Percentiles rank a stretch among this genome's conserved stretches.
These are phyloP conservation scores for Eudorina sp. DNA, from an alignment of 139 green algal species.

Conservation along the genomic window DNA sequence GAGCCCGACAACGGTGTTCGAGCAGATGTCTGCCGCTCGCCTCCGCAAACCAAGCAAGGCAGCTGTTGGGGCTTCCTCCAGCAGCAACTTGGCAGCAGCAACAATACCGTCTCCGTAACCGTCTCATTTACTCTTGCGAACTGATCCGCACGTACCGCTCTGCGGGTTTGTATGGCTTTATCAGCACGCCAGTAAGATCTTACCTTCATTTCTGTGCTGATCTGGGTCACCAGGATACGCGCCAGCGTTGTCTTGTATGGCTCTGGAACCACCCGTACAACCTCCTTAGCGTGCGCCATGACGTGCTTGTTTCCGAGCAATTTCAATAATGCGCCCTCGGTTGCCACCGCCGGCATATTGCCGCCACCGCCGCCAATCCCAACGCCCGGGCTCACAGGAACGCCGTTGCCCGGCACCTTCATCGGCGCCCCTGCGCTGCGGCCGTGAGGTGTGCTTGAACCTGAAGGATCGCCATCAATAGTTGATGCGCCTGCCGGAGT, in stretches of 20 bases:
- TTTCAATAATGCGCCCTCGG: conserved; percentile 6
- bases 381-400: neutral
- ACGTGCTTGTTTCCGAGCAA: conserved; percentile 36
- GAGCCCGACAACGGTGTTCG: no score
- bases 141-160: no score
- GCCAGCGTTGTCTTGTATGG: neutral
- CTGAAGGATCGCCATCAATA: neutral
- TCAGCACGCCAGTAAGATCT: no score
- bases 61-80: no score
- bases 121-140: no score
- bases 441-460: neutral
- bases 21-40: no score
- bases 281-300: neutral
- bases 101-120: no score
- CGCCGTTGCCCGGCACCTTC: neutral
- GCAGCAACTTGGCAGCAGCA: no score
- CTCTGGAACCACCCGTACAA: conserved; percentile 8
- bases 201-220: conserved; percentile 26
- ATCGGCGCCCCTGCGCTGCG: neutral
- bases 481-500: neutral
- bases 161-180: no score
- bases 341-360: conserved; percentile 18
- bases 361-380: neutral
- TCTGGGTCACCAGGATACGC: conserved; percentile 6
- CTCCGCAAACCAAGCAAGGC: no score